Evolutionary conservation across 306 rosid species (phyloP), one percentile per base, ranked within the genome.

Genomic region (Acacia crassicarpa): DNA sequence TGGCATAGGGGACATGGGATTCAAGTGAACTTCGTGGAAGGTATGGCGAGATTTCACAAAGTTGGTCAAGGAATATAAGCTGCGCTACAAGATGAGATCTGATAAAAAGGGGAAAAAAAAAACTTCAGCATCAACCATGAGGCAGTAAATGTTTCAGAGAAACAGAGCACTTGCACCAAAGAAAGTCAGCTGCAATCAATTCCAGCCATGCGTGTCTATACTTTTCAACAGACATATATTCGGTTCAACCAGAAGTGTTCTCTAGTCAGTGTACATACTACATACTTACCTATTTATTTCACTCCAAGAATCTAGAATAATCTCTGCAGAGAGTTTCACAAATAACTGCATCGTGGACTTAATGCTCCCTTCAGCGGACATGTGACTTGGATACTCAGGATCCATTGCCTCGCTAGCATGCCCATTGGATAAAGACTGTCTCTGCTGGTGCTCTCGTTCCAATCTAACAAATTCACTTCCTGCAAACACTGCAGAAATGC

Each of bases 391-490:
- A 35, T 85, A 84, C 75, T 95, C 98, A 67, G 91, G 80, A 89
- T 86, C 94, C 89, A 85, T 67, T 54, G 84, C 82, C 66, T 88
- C 91, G 8, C 46, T 85, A 71, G 76, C 92, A 83, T 87, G 96
- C 48, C 96, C 98, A 84, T 93, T 95, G 58, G 90, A 61, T 68
- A 86, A 87, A 82, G 93, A 84, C 45, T 80, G 90, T 69, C 94
- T 90, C 81, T 89, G 94, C 87, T 85, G 92, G 75, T 90, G 78
- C 53, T 93, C 98, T 38, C 91, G 91, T 82, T 93, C 98, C 92
- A 95, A 83, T 90, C 98, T 91, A 81, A 95, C 94, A 79, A 78
- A 91, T 86, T 95, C 99, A 58, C 99, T 92, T 86, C 98, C 98
- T 5, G 96, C 94, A 79, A 93, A 83, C 49, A 95, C 99, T 77